Conservation (phyloP, 441 rosid genomes). For the Populus trichocarpa region DNA sequence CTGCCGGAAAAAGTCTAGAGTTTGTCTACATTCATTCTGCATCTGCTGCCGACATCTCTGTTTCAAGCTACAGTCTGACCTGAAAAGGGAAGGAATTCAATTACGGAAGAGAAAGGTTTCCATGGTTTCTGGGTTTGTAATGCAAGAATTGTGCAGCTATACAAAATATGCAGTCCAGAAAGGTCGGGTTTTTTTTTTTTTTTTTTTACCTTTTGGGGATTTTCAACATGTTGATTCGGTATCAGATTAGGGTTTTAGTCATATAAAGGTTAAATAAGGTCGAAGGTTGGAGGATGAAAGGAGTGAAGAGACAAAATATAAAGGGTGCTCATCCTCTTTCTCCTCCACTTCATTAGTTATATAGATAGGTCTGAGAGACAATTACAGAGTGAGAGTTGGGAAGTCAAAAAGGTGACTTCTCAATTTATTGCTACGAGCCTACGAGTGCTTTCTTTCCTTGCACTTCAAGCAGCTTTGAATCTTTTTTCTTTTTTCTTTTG, state of each 20-base stretch:
- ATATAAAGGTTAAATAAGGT: constrained; percentile 36
- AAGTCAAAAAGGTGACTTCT: constrained; percentile 29
- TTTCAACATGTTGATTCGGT: constrained; percentile 32
- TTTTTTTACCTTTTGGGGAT: not conserved
- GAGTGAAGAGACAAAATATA: constrained; percentile 61
- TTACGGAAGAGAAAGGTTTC: constrained; percentile 1
- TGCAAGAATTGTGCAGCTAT: constrained; percentile 58
- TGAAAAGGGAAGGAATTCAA: constrained; percentile 27
- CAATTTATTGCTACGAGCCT: constrained; percentile 28
- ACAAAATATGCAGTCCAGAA: constrained; percentile 34
- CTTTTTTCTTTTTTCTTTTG: not conserved
- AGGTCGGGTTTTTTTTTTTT: constrained; percentile 27
- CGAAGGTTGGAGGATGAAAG: constrained; percentile 56
- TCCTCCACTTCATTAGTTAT: constrained; percentile 36
- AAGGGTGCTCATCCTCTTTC: constrained; percentile 97
- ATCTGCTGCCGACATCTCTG: constrained; percentile 60
- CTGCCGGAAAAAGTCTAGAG: constrained; percentile 75
- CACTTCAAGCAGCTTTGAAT: constrained; percentile 18
- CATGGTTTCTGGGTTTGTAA: constrained; percentile 32
- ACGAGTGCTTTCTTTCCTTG: constrained; percentile 18
- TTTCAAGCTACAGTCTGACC: constrained; percentile 74
- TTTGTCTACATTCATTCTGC: constrained; percentile 87
- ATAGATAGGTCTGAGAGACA: constrained; percentile 26
- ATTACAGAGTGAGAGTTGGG: constrained; percentile 32
- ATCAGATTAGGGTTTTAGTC: constrained; percentile 31